Evolutionary conservation across 208 protist species (phyloP).

Genomic region (Crithidia expoeki): DNA sequence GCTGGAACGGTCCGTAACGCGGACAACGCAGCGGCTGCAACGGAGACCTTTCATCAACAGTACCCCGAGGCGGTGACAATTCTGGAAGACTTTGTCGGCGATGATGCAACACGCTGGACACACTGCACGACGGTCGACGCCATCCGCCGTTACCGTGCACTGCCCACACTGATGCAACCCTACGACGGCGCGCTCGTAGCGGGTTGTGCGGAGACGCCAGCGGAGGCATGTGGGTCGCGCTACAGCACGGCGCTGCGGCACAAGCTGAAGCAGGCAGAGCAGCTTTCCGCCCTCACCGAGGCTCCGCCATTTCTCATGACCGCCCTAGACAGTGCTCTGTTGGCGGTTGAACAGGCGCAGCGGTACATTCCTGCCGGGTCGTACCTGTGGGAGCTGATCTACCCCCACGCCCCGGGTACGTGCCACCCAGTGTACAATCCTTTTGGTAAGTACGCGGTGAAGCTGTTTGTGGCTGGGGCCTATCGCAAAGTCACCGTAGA

Average conservation of each 20-base stretch:
- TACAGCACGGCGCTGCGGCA: constrained; percentile 87
- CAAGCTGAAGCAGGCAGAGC: constrained; percentile 72
- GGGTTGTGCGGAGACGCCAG: constrained; percentile 69
- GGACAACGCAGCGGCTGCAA: constrained; percentile 14
- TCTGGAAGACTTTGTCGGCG: constrained; percentile 57
- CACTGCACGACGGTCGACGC: constrained; percentile 36
- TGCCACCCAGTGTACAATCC: constrained; percentile 92
- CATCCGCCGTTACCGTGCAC: constrained; percentile 57
- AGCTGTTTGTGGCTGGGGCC: constrained; percentile 85
- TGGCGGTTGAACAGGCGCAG: constrained; percentile 69
- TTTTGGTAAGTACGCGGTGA: constrained; percentile 90
- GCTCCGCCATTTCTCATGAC: constrained; percentile 90
- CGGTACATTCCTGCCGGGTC: constrained; percentile 45
- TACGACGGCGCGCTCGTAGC: constrained; percentile 69
- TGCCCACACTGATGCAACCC: constrained; percentile 76
- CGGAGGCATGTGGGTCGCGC: constrained; percentile 65
- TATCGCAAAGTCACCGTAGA: constrained; percentile 88
- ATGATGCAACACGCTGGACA: constrained; percentile 43
- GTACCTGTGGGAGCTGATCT: constrained; percentile 91
- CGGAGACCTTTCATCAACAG: constrained; percentile 50
- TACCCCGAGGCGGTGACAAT: constrained; percentile 79
- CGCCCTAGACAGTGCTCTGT: constrained; percentile 86
- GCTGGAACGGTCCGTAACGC: constrained; percentile 8
- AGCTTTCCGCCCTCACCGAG: constrained; percentile 57
- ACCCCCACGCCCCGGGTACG: constrained; percentile 81